A percentile compares a stretch with the other conserved stretches of the same genome.
phyloP scores from a whole-genome alignment of 2,329 filamentous ascomycete genomes.

The Rhynchosporium secalis region DNA sequence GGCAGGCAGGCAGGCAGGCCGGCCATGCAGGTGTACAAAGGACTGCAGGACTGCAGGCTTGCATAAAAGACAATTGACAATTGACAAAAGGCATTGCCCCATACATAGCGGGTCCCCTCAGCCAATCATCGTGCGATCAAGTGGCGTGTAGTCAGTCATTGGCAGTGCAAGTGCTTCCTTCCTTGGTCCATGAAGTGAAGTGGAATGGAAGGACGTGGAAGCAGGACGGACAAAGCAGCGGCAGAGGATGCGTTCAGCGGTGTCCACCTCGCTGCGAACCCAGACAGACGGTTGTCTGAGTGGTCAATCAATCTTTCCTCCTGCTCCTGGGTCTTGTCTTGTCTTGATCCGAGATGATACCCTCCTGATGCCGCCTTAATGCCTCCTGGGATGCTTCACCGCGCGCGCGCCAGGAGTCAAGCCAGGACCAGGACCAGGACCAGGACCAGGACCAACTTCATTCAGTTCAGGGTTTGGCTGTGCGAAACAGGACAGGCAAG shows the following conservation, averaged over 20 bases:
- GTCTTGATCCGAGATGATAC: slow-evolving; percentile 9
- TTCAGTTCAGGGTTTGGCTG: no score
- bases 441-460: no score
- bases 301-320: neutral
- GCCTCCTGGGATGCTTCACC: slow-evolving; percentile 1
- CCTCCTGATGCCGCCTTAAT: neutral
- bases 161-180: no score
- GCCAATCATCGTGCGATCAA: neutral
- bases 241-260: neutral
- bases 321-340: slow-evolving; percentile 9
- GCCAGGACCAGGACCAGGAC: no score
- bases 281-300: neutral
- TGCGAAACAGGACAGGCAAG: neutral
- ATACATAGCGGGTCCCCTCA: neutral
- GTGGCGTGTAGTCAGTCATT: no score
- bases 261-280: neutral
- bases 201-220: slow-evolving; percentile 10
- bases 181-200: neutral
- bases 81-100: no score
- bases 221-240: neutral
- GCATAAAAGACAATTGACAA: no score
- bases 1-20: no score
- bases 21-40: no score
- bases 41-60: no score
- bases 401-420: neutral